These are phyloP conservation scores for Umbelopsis ramanniana DNA, from an alignment of 192 early-diverging fungal genomes.

Conservation along the genomic window DNA sequence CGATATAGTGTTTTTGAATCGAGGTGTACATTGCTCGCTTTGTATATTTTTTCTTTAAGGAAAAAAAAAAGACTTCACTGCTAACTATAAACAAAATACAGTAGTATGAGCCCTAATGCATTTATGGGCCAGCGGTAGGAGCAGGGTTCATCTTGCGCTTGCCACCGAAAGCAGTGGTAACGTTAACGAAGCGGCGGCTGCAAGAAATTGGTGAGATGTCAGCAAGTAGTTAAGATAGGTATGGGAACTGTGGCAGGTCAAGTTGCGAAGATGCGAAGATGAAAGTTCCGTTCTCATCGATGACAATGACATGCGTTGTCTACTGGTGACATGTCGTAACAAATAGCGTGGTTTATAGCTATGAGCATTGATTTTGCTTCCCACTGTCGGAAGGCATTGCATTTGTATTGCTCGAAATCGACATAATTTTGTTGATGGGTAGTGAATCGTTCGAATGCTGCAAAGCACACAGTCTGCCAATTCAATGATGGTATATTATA, in stretches of 20 bases:
- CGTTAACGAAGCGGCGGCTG: slow-evolving; percentile 94
- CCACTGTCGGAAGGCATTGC: too few relatives aligned
- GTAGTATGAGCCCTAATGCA: background rate
- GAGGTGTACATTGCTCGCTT: slow-evolving; percentile 7
- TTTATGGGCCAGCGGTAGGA: slow-evolving; percentile 53
- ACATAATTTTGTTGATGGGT: too few relatives aligned
- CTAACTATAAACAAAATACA: slow-evolving; percentile 7
- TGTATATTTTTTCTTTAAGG: background rate
- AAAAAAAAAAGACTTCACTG: slow-evolving; percentile 11
- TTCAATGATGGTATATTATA: too few relatives aligned
- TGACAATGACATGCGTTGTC: too few relatives aligned
- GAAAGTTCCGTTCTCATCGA: too few relatives aligned
- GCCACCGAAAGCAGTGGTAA: slow-evolving; percentile 81
- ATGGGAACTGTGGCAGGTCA: background rate
- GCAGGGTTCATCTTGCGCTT: slow-evolving; percentile 81
- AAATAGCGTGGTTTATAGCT: too few relatives aligned
- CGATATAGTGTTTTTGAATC: background rate
- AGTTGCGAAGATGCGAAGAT: too few relatives aligned
- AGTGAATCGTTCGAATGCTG: background rate
- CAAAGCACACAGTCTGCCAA: too few relatives aligned
- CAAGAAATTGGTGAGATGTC: background rate
- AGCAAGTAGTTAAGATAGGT: background rate
- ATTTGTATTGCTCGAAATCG: too few relatives aligned
- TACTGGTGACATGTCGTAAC: too few relatives aligned
- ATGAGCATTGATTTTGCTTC: too few relatives aligned